These are phyloP conservation scores for Bromus sterilis DNA, from an alignment of 176 grass and related monocot species.

Conservation along the genomic window DNA sequence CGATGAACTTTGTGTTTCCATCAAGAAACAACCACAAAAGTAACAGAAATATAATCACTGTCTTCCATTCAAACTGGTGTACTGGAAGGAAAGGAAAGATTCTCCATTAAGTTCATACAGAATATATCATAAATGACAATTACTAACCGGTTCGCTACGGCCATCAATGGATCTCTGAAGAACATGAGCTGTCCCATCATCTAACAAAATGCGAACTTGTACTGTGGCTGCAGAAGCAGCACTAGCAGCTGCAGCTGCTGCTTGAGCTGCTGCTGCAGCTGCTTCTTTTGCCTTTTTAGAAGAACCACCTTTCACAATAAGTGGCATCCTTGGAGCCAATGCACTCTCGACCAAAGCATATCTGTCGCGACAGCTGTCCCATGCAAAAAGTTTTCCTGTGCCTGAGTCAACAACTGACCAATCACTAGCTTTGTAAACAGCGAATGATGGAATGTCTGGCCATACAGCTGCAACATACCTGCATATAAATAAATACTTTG, in stretches of 20 bases:
- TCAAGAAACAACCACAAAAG: neutral
- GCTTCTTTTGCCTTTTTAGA: constrained; percentile 99
- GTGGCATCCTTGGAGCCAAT: constrained; percentile 79
- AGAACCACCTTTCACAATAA: constrained; percentile 78
- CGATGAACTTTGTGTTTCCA: neutral
- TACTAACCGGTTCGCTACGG: constrained; percentile 77
- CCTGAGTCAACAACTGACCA: constrained; percentile 93
- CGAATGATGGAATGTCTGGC: constrained; percentile 96
- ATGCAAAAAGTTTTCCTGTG: constrained; percentile 92
- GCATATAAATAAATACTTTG: constrained; percentile 18
- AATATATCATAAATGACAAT: neutral
- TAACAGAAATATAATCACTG: neutral
- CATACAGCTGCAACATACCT: constrained; percentile 93
- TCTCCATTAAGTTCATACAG: neutral
- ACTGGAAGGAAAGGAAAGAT: neutral
- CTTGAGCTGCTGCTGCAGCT: constrained; percentile 86
- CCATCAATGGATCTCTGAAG: constrained; percentile 91
- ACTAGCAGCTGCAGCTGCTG: constrained; percentile 76
- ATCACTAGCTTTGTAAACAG: constrained; percentile 91
- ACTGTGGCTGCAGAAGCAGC: constrained; percentile 86
- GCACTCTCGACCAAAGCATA: constrained; percentile 90
- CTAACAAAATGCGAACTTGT: constrained; percentile 95
- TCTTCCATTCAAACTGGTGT: neutral
- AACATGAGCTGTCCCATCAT: constrained; percentile 92
- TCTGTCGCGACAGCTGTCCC: constrained; percentile 92